These are phyloP conservation scores for Aspergillus quadricinctus DNA, from an alignment of 2,329 filamentous ascomycete genomes.

Conservation along the genomic window DNA sequence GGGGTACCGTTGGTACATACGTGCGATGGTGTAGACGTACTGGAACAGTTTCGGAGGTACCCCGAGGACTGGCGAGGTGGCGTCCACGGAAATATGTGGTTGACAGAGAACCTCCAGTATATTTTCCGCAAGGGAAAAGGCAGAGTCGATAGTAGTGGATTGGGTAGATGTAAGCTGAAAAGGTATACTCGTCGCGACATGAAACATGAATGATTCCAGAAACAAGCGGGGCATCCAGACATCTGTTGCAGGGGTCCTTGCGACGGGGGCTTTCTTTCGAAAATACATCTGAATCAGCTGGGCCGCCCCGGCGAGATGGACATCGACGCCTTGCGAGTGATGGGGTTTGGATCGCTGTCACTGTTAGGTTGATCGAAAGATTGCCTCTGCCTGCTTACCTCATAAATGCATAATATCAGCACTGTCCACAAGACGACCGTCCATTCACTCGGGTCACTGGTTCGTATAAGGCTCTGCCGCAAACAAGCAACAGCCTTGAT, in stretches of 20 bases:
- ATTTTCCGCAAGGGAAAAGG: conserved; percentile 13
- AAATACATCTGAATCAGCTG: conserved; percentile 15
- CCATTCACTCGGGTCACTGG: background rate
- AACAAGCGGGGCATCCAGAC: conserved; percentile 12
- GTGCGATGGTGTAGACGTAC: conserved; percentile 11
- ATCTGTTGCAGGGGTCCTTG: background rate
- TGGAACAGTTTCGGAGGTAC: conserved; percentile 18
- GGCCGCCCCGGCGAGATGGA: conserved; percentile 21
- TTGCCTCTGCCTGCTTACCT: conserved; percentile 9
- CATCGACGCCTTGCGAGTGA: conserved; percentile 13
- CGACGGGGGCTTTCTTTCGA: background rate
- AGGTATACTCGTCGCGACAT: conserved; percentile 22
- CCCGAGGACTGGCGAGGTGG: conserved; percentile 18
- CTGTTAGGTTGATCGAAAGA: background rate
- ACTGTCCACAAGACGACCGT: conserved; percentile 14
- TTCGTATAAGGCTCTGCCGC: conserved; percentile 1
- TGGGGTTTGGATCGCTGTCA: conserved; percentile 14
- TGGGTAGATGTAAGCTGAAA: conserved; percentile 12
- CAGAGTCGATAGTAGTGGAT: conserved; percentile 13
- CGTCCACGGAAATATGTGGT: background rate
- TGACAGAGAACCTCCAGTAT: conserved; percentile 5
- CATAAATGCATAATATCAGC: conserved; percentile 22
- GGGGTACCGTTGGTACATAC: conserved; percentile 8
- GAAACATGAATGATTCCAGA: conserved; percentile 25
- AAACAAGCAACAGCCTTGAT: conserved; percentile 11